A percentile compares a stretch with the other conserved stretches of the same genome.
These are phyloP conservation scores for Kazachstania bromeliacearum DNA, from an alignment of 805 yeast genomes.

Conservation along the genomic window DNA sequence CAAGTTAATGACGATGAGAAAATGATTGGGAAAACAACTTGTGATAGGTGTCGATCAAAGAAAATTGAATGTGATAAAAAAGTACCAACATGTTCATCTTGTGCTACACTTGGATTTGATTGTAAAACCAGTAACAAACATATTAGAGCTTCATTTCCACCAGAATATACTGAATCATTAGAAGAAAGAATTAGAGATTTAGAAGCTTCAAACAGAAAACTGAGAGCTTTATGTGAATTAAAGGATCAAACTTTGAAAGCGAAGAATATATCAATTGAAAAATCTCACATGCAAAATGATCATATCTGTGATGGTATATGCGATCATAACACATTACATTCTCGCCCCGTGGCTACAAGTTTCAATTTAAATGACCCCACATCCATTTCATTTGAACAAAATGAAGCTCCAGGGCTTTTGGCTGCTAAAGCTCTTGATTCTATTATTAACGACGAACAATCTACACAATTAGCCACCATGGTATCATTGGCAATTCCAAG, in stretches of 20 bases:
- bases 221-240: slow-evolving; percentile 38
- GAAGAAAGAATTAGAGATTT: slow-evolving; percentile 83
- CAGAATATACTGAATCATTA: slow-evolving; percentile 84
- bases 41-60: slow-evolving; percentile 73
- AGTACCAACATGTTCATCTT: slow-evolving; percentile 67
- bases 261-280: slow-evolving; percentile 18
- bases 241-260: slow-evolving; percentile 26
- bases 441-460: slow-evolving; percentile 42
- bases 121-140: slow-evolving; percentile 82
- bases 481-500: slow-evolving; percentile 71
- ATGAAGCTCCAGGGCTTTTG: slow-evolving; percentile 69
- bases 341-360: slow-evolving; percentile 21
- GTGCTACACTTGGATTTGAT: slow-evolving; percentile 76
- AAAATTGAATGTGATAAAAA: slow-evolving; percentile 67
- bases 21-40: slow-evolving; percentile 27
- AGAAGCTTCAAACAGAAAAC: slow-evolving; percentile 67
- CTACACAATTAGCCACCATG: slow-evolving; percentile 41
- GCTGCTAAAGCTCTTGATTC: slow-evolving; percentile 56
- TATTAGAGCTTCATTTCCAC: slow-evolving; percentile 76
- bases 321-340: slow-evolving; percentile 12
- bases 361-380: slow-evolving; percentile 22
- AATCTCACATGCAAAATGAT: slow-evolving; percentile 1
- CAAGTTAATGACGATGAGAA: too few relatives aligned
- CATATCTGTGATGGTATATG: slow-evolving; percentile 12
- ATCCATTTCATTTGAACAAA: slow-evolving; percentile 46